Base-by-base conservation (phyloP, 164 flowering plant species). In the Hamamelis virginiana region DNA sequence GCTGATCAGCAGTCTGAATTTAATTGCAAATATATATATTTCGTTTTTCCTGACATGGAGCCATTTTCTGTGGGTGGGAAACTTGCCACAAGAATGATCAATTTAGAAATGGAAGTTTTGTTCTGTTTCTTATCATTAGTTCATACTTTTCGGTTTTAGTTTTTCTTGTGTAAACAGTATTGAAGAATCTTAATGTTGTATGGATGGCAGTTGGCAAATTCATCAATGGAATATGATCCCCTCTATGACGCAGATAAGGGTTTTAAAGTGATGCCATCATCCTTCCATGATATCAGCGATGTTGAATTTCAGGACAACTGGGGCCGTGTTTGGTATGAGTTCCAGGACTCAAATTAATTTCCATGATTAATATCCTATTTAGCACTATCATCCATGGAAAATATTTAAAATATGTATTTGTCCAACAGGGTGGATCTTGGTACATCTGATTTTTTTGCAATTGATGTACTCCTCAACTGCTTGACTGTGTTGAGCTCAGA, bases 301-400 rank as follows among this genome's bases (percentile, higher is more conserved):
- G 87, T 94, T 65, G 98, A 94, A 74, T 94, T 94, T 77, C 98
- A 91, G 77, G 98, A 94, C 70, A 89, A 86, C 74, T 94, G 97
- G 97, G 94, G 96, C 47, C 89, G 96, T 9, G 82, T 94, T 66
- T 88, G 98, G 98, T 93, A 86, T 5, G 75, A 41, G 8, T 59
- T 55, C 19, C 53, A 52, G 27, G 15, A 65, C 48, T 59, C 16
- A 25, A 16, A 23, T 68, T 46, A 13, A 0, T 27, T 38, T 70
- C 16, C 41, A 6, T 67, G 33, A 9, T 58, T 21, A 67, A 50
- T 25, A 43, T 67, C 33, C 16, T 15, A 57, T 58, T 65, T 12
- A 22, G 16, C 23, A 51, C 55, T 15, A 16, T 51, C 0, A 8
- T 25, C 60, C 13, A 57, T 28, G 16, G 25, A 11, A 16, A 25